Evolutionary conservation across 2,329 filamentous ascomycete genomes (phyloP).

Genomic region (Paramyrothecium roridum): DNA sequence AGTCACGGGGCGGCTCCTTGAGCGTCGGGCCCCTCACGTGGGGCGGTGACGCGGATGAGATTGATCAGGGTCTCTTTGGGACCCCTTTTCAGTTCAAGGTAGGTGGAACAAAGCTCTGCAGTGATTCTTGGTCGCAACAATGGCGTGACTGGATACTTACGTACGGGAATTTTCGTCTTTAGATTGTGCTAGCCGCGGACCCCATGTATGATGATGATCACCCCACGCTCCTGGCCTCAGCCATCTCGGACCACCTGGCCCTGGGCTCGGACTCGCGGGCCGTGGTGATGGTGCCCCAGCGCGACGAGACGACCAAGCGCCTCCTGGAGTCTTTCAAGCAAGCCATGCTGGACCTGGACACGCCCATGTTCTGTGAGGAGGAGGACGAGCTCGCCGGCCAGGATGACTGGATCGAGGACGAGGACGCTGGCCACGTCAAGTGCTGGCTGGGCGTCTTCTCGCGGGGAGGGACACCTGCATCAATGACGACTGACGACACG

Average conservation of each 20-base stretch:
- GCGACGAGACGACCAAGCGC: constrained; percentile 62
- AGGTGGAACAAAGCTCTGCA: constrained; percentile 1
- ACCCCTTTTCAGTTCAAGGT: constrained; percentile 50
- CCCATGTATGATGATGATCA: constrained; percentile 84
- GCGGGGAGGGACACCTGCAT: constrained; percentile 22
- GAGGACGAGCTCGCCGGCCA: constrained; percentile 63
- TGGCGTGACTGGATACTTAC: constrained; percentile 6
- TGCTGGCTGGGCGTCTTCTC: constrained; percentile 70
- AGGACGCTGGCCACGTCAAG: constrained; percentile 46
- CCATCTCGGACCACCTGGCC: constrained; percentile 66
- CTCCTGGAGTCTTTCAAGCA: constrained; percentile 63
- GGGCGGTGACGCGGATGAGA: constrained; percentile 49
- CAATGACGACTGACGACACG: constrained; percentile 4
- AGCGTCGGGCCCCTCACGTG: constrained; percentile 71
- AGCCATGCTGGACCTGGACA: constrained; percentile 52
- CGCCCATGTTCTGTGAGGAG: constrained; percentile 47
- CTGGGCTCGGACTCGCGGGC: constrained; percentile 56
- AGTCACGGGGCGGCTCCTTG: constrained; percentile 51
- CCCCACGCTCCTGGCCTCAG: constrained; percentile 67
- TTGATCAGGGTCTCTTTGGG: constrained; percentile 42
- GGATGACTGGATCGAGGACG: constrained; percentile 68
- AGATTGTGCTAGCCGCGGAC: constrained; percentile 81
- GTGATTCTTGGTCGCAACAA: background rate
- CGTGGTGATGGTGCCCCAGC: constrained; percentile 76
- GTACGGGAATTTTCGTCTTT: constrained; percentile 2